Evolutionary conservation across 345 rosid genomes (phyloP), one percentile per base, ranked within the genome.

Genomic region (Moricandia moricandioides): DNA sequence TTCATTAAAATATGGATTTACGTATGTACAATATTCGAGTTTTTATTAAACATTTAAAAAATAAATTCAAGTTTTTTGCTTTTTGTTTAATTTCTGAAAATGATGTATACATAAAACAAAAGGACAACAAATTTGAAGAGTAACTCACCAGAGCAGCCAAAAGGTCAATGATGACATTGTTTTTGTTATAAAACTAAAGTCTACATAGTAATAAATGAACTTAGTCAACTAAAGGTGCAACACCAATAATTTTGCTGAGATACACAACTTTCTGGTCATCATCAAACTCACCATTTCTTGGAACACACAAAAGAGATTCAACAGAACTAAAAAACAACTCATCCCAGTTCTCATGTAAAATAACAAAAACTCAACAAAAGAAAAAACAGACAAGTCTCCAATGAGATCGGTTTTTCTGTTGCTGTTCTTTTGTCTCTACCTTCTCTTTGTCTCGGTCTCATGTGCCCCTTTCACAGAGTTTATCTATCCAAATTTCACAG

Each of bases 401-500:
- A 87, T 92, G 98, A 89, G 79, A 73, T 54, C 84, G 29, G 27
- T 80, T 2, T 69, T 81, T 62, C 69, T 62, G 37, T 43, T 47
- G 70, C 80, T 86, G 6, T 70, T 82, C 62, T 65, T 73, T 76
- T 0, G 33, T 77, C 56, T 56, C 17, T 8, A 57, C 67, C 73
- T 67, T 66, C 51, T 69, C 66, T 63, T 79, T 43, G 16, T 77
- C 71, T 76, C 79, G 47, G 85, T 82, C 47, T 85, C 82, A 1
- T 85, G 78, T 67, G 37, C 70, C 54, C 37, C 83, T 17, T 84
- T 29, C 74, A 40, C 74, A 9, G 92, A 91, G 77, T 80, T 83
- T 47, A 69, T 89, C 37, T 67, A 66, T 74, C 76, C 72, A 47
- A 30, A 85, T 77, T 88, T 93, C 85, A 84, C 86, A 2, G 96